Conservation (phyloP, 768 basidiomycete species). For the Naganishia antarctica region DNA sequence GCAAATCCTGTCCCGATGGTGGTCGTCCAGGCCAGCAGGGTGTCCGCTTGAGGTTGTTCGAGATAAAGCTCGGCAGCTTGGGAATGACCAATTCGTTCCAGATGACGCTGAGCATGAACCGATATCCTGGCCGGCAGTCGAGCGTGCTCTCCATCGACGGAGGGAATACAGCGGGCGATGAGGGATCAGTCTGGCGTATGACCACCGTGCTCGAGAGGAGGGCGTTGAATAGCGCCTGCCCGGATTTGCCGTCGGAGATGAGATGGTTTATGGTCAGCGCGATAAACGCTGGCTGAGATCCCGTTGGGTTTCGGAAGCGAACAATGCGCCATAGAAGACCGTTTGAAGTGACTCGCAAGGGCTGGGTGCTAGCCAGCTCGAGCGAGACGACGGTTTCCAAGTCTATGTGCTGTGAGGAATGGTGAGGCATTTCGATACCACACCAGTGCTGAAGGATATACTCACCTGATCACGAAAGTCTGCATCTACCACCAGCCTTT, state of each 20-base stretch:
- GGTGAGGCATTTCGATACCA: too few relatives aligned
- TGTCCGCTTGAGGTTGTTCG: not conserved
- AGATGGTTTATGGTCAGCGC: slow-evolving; percentile 7
- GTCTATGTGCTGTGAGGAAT: not conserved
- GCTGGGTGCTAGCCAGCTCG: not conserved
- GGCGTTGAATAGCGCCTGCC: not conserved
- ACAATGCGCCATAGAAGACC: not conserved
- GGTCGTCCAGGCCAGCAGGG: slow-evolving; percentile 7
- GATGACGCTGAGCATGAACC: not conserved
- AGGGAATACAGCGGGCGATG: too few relatives aligned
- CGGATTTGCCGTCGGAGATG: slow-evolving; percentile 14
- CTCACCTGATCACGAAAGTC: not conserved
- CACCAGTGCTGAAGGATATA: not conserved
- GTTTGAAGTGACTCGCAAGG: not conserved
- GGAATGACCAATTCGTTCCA: slow-evolving; percentile 6
- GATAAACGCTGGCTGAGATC: not conserved
- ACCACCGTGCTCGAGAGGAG: not conserved
- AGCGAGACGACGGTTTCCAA: not conserved
- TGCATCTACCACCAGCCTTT: not conserved
- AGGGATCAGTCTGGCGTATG: too few relatives aligned
- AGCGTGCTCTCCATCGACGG: slow-evolving; percentile 2
- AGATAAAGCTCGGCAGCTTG: not conserved
- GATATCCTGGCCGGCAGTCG: slow-evolving; percentile 7
- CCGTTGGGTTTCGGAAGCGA: not conserved
- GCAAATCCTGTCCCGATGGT: not conserved